Evolutionary conservation across 1,284 basidiomycete species (phyloP).

Genomic region (Malassezia restricta): DNA sequence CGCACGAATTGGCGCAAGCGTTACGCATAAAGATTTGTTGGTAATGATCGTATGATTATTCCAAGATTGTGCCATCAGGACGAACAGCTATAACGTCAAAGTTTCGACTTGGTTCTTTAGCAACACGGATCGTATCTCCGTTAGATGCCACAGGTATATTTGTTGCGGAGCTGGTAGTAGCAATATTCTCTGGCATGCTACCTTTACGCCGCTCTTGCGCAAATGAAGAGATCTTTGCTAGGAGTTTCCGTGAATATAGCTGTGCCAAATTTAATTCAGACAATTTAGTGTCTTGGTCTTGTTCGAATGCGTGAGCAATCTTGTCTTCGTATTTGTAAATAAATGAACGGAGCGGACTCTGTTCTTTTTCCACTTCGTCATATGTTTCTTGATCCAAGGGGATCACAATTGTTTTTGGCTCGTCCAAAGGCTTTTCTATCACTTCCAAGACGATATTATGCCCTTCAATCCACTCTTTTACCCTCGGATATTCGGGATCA

Average conservation of each 20-base stretch:
- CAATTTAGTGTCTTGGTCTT: neutral
- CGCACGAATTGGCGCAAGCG: too few relatives aligned
- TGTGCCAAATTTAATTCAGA: neutral
- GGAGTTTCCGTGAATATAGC: neutral
- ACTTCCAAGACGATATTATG: slow-evolving; percentile 37
- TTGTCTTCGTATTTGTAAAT: slow-evolving; percentile 4
- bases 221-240: neutral
- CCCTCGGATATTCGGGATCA: slow-evolving; percentile 23
- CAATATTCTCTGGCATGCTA: neutral
- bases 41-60: neutral
- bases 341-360: slow-evolving; percentile 17
- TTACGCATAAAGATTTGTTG: too few relatives aligned
- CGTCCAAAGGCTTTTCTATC: slow-evolving; percentile 24
- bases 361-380: slow-evolving; percentile 17
- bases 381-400: slow-evolving; percentile 27
- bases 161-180: too few relatives aligned
- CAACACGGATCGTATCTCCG: too few relatives aligned
- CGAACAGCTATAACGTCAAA: neutral
- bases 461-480: slow-evolving; percentile 40
- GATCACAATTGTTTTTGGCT: slow-evolving; percentile 33
- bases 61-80: neutral
- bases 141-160: too few relatives aligned
- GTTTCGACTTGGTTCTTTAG: neutral
- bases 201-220: neutral
- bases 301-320: neutral